phyloP scores from a whole-genome alignment of 345 rosid species.

The Bruguiera sexangula region DNA sequence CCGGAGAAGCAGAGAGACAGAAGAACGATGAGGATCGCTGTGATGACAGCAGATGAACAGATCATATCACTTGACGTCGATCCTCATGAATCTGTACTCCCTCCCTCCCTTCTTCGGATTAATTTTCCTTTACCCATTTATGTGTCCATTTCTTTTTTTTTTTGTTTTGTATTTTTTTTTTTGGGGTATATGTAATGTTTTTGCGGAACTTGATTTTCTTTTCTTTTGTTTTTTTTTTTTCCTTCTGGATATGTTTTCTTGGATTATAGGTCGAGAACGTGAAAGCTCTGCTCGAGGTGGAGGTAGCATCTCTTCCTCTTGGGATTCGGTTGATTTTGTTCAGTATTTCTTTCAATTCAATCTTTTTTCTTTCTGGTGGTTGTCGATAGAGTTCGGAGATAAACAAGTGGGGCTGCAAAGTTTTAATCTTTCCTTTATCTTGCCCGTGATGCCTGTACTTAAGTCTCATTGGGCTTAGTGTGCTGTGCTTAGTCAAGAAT shows the following conservation, averaged over 20 bases:
- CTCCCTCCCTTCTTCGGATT: slow-evolving; percentile 18
- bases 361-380: neutral
- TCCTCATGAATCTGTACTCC: slow-evolving; percentile 70
- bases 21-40: slow-evolving; percentile 70
- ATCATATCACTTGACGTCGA: slow-evolving; percentile 79
- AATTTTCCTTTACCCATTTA: neutral
- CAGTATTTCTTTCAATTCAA: neutral
- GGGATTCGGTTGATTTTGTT: neutral
- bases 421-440: no score
- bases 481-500: no score
- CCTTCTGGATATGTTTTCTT: neutral
- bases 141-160: neutral
- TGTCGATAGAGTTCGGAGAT: no score
- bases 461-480: no score
- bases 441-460: no score
- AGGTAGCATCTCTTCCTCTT: slow-evolving; percentile 45
- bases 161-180: neutral
- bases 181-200: neutral
- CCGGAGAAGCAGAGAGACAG: neutral
- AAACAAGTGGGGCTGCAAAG: no score
- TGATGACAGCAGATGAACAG: slow-evolving; percentile 87
- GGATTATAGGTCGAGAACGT: slow-evolving; percentile 76
- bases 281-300: slow-evolving; percentile 95
- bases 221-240: neutral
- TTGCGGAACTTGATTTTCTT: neutral